Evolutionary conservation across 108 stramenopile species (phyloP), one percentile per base, ranked within the genome.

Genomic region (Conticribra guillardii): DNA sequence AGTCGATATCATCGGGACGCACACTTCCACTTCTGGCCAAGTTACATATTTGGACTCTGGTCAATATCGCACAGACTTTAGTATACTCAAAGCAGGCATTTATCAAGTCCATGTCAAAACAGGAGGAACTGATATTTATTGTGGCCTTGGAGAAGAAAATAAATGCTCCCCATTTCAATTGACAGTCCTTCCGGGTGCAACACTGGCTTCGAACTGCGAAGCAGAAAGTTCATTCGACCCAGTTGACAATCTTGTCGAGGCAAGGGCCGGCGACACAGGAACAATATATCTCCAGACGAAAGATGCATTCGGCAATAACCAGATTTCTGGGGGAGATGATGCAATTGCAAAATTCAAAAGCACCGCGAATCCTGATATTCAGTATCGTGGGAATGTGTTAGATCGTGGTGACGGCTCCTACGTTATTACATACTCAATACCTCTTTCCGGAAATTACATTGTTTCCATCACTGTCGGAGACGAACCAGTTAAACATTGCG

Each of bases 231-330:
- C 68, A 0, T 66, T 82, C 41, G 71, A 76, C 24, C 70, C 78
- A 2, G 55, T 87, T 55, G 89, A 90, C 67, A 71, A 67, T 22
- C 78, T 93, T 8, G 79, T 74, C 3, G 84, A 83, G 54, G 94
- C 87, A 8, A 87, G 79, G 22, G 89, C 89, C 17, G 94, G 94
- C 18, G 82, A 85, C 30, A 72, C 59, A 29, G 88, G 87, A 9
- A 78, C 54, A 64, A 84, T 93, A 62, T 66, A 64, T 15, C 80
- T 95, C 34, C 86, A 90, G 55, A 85, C 94, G 30, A 91, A 90
- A 69, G 94, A 95, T 78, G 70, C 91, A 0, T 93, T 78, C 74
- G 90, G 90, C 5, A 95, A 95, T 82, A 84, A 88, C 64, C 81
- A 60, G 1, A 18, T 33, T 21, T 33, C 34, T 11, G 92, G 92